phyloP scores from a whole-genome alignment of 495 filamentous ascomycete species.

The Aspergillus biplanus region DNA sequence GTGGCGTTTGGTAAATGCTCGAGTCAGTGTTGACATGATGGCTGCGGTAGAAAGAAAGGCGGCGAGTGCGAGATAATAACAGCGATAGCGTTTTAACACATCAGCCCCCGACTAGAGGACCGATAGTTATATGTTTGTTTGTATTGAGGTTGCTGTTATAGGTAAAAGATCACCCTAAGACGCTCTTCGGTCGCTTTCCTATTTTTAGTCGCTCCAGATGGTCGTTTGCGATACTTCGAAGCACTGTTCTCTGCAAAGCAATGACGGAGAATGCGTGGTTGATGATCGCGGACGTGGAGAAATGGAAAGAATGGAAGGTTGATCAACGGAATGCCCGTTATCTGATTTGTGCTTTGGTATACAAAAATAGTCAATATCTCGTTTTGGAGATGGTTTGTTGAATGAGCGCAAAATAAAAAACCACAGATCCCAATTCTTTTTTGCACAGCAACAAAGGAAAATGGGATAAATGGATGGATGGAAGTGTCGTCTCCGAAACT shows the following conservation, averaged over 20 bases:
- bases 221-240: slow-evolving; percentile 21
- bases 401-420: slow-evolving; percentile 22
- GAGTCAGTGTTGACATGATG: slow-evolving; percentile 54
- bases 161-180: slow-evolving; percentile 11
- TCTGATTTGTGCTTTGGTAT: slow-evolving; percentile 27
- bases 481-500: slow-evolving; percentile 13
- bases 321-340: slow-evolving; percentile 38
- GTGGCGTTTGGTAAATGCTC: slow-evolving; percentile 68
- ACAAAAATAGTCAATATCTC: slow-evolving; percentile 7
- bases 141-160: slow-evolving; percentile 15
- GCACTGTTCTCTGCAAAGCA: slow-evolving; percentile 19
- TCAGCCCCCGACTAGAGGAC: background rate
- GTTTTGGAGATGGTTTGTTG: background rate
- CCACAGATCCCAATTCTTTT: slow-evolving; percentile 24
- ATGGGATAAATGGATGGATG: slow-evolving; percentile 16
- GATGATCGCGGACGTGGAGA: slow-evolving; percentile 40
- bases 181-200: slow-evolving; percentile 19
- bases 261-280: slow-evolving; percentile 35
- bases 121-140: slow-evolving; percentile 18
- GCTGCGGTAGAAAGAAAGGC: slow-evolving; percentile 20
- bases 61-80: background rate
- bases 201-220: slow-evolving; percentile 25
- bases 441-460: slow-evolving; percentile 35
- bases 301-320: slow-evolving; percentile 37
- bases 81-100: slow-evolving; percentile 8